These are phyloP conservation scores for Sphenostylis stenocarpa DNA, from an alignment of 306 rosid species.

Conservation along the genomic window DNA sequence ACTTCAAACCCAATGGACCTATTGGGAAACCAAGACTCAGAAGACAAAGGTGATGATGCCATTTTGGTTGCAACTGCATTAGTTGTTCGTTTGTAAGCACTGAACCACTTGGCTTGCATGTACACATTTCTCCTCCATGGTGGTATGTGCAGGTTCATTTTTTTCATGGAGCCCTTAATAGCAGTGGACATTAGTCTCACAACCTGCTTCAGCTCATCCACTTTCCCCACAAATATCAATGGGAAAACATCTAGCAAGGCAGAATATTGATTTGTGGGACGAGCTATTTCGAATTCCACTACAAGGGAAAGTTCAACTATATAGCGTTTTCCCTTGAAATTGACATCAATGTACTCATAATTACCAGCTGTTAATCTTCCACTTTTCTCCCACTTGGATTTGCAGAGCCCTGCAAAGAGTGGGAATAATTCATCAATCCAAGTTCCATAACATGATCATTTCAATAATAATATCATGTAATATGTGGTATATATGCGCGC, in stretches of 20 bases:
- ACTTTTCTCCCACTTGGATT: conserved; percentile 68
- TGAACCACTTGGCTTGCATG: conserved; percentile 79
- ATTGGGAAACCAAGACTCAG: conserved; percentile 18
- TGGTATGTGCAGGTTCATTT: conserved; percentile 50
- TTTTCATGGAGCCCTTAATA: conserved; percentile 66
- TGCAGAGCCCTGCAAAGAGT: conserved; percentile 70
- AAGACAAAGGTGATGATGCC: neutral
- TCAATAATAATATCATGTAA: neutral
- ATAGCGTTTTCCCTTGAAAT: conserved; percentile 55
- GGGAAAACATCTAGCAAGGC: conserved; percentile 63
- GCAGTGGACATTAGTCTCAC: conserved; percentile 65
- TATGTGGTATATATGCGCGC: neutral
- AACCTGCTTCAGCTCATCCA: conserved; percentile 54
- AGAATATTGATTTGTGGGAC: conserved; percentile 59
- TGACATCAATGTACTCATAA: conserved; percentile 70
- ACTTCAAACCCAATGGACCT: conserved; percentile 49
- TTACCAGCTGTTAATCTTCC: conserved; percentile 61
- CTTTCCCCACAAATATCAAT: conserved; percentile 53
- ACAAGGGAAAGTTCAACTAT: conserved; percentile 56
- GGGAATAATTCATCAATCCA: neutral
- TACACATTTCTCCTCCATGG: conserved; percentile 88
- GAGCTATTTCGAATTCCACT: conserved; percentile 69
- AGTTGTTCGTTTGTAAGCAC: conserved; percentile 67
- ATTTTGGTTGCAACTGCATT: conserved; percentile 39
- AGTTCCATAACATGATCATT: neutral